Evolutionary conservation across 2,329 filamentous ascomycete genomes (phyloP).

Genomic region (Leptographium radiaticola): DNA sequence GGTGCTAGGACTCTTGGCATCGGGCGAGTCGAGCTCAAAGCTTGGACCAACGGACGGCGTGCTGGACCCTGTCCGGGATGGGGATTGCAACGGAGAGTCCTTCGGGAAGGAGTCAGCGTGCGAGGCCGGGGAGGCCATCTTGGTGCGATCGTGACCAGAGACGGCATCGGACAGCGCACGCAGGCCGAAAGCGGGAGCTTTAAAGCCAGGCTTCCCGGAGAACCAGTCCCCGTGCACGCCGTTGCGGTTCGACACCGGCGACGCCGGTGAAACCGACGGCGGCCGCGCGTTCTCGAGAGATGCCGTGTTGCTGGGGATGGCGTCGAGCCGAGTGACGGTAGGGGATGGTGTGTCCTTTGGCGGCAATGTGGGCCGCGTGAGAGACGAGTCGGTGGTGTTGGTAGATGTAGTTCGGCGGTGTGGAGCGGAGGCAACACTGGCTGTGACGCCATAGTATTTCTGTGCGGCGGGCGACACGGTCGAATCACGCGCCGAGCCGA

Average conservation of each 20-base stretch:
- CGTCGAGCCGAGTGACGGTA: constrained; percentile 47
- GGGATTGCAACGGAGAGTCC: constrained; percentile 45
- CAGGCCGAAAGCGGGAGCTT: constrained; percentile 51
- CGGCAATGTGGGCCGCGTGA: constrained; percentile 29
- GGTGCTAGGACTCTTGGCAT: constrained; percentile 43
- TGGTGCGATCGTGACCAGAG: constrained; percentile 37
- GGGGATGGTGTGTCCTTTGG: constrained; percentile 42
- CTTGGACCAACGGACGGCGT: constrained; percentile 53
- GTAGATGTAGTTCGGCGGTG: constrained; percentile 51
- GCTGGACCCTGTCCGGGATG: constrained; percentile 64
- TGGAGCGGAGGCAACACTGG: constrained; percentile 22
- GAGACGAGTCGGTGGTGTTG: constrained; percentile 38
- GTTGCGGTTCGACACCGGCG: constrained; percentile 31
- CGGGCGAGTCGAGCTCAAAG: constrained; percentile 67
- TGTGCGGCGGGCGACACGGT: constrained; percentile 50
- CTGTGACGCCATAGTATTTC: constrained; percentile 50
- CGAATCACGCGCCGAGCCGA: constrained; percentile 56
- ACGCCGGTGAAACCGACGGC: constrained; percentile 23
- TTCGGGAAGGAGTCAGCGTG: constrained; percentile 36
- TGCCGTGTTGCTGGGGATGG: constrained; percentile 5
- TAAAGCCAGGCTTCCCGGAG: constrained; percentile 33
- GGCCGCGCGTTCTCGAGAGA: constrained; percentile 19
- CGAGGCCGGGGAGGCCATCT: constrained; percentile 34
- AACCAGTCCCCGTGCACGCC: constrained; percentile 44
- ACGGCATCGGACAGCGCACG: constrained; percentile 75